Conservation (phyloP, 345 rosid genomes). For the Boechera divaricarpa region DNA sequence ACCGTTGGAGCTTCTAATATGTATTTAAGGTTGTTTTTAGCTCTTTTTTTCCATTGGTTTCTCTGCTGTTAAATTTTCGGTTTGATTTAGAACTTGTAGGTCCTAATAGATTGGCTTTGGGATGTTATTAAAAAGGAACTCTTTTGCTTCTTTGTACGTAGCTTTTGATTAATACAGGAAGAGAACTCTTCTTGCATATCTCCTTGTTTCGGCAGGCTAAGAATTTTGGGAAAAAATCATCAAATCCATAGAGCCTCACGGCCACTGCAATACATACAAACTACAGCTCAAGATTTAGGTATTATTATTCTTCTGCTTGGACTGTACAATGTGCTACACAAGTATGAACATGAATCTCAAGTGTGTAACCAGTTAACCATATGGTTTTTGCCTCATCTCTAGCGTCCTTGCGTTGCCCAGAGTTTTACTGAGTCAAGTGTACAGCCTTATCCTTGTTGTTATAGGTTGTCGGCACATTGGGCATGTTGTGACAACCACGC, state of each 20-base stretch:
- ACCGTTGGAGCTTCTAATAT: slow-evolving; percentile 78
- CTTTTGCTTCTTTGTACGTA: slow-evolving; percentile 26
- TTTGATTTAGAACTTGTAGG: slow-evolving; percentile 2
- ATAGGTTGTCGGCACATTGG: slow-evolving; percentile 82
- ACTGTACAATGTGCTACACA: slow-evolving; percentile 31
- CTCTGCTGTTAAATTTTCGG: slow-evolving; percentile 2
- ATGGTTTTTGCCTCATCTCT: slow-evolving; percentile 15
- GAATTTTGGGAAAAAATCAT: background rate
- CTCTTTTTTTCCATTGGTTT: slow-evolving; percentile 16
- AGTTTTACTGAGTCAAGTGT: slow-evolving; percentile 45
- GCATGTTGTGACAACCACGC: slow-evolving; percentile 57
- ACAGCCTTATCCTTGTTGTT: slow-evolving; percentile 72
- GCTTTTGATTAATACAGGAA: slow-evolving; percentile 18
- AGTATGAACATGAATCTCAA: slow-evolving; percentile 30
- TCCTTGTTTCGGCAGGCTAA: slow-evolving; percentile 14
- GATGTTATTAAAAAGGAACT: background rate
- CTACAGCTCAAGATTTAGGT: slow-evolving; percentile 1
- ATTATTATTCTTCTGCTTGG: slow-evolving; percentile 18
- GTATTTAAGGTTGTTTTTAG: slow-evolving; percentile 39
- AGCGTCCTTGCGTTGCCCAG: background rate
- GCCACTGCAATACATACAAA: slow-evolving; percentile 3
- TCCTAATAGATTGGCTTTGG: slow-evolving; percentile 1
- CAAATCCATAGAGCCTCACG: slow-evolving; percentile 3
- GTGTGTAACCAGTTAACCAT: slow-evolving; percentile 11
- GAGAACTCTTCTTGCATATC: background rate